Base-by-base conservation (phyloP, 176 grass and related monocot genomes). In the Bromus sterilis region DNA sequence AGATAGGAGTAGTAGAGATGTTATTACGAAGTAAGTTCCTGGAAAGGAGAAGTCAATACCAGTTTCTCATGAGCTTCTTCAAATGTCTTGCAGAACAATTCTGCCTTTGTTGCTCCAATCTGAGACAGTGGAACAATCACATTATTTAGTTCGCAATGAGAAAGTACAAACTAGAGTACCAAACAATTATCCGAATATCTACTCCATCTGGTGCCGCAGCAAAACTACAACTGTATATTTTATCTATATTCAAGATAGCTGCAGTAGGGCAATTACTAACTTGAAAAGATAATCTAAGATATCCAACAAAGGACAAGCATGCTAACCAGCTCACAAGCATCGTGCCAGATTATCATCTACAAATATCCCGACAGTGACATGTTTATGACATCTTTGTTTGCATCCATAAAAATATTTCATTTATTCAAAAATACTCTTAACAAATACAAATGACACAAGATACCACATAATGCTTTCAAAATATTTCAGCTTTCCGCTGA, bases 41-140 rank as follows among this genome's bases (percentile, higher is more conserved):
- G 41, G 16, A 51, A 16, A 61, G 44, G 34, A 29, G 7, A 57
- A 39, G 42, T 26, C 39, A n/a, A 23, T 92, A 97, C 94, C 44
- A 97, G 89, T 87, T 76, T 92, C 62, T 94, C 90, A 31, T 94
- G 94, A 68, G 80, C 85, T 84, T 86, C 85, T 58, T 84, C 75
- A 79, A 97, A 97, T 74, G 85, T 76, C 87, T 92, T 86, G 75
- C 92, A 93, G 56, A 97, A 90, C 11, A 92, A 51, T 15, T 89
- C 83, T 61, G 94, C 92, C 78, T 85, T 94, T 34, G 73, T 84
- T 30, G 87, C 61, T 83, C 94, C 94, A 49, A 97, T 71, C 94
- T 97, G 85, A 78, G 14, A 71, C 4, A 49, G 39, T 32, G n/a
- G n/a, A 40, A 68, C 10, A 11, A 20, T 63, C 16, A 24, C n/a